These are phyloP conservation scores for Amphicarpaea edgeworthii DNA, from an alignment of 306 rosid genomes.

Conservation along the genomic window DNA sequence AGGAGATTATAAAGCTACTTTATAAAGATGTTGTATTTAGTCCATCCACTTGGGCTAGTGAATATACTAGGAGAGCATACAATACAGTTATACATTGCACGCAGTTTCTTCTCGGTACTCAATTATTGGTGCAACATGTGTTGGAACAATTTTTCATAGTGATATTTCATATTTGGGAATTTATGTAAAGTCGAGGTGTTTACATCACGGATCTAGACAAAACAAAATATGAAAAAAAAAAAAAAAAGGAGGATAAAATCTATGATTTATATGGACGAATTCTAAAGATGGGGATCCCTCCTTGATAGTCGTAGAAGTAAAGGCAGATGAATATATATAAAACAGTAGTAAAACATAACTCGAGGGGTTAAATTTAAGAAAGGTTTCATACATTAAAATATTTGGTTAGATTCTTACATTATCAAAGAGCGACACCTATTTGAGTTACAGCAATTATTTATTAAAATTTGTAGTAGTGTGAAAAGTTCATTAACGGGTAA, in stretches of 20 bases:
- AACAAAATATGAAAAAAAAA: background rate
- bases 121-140: conserved; percentile 26
- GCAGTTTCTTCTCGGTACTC: background rate
- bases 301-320: background rate
- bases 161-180: background rate
- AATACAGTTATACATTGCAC: background rate
- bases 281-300: background rate
- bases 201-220: conserved; percentile 5
- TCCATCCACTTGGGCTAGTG: conserved; percentile 23
- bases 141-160: background rate
- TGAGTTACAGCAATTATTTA: background rate
- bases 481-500: conserved; percentile 13
- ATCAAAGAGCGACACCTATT: conserved; percentile 3
- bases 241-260: background rate
- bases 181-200: conserved; percentile 7
- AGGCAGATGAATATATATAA: background rate
- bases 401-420: background rate
- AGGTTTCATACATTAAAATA: conserved; percentile 5
- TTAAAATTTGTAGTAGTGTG: background rate
- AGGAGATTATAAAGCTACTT: conserved; percentile 23
- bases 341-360: background rate
- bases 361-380: background rate
- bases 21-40: conserved; percentile 30
- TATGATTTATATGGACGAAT: background rate
- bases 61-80: background rate